These are phyloP conservation scores for Phytopythium helicoides DNA, from an alignment of 352 stramenopile genomes.

Conservation along the genomic window DNA sequence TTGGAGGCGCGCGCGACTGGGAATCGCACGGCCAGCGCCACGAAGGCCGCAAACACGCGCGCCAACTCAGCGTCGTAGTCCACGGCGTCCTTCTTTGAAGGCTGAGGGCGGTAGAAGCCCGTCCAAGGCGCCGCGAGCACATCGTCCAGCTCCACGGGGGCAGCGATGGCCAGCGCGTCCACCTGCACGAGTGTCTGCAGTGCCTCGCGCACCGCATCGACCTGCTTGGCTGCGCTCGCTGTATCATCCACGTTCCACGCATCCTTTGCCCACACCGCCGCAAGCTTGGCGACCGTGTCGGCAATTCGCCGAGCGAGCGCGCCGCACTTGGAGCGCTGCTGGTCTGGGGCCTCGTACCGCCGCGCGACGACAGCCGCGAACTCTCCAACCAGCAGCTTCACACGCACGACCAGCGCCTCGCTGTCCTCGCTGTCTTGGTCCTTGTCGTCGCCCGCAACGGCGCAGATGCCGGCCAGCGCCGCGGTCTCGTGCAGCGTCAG, in stretches of 20 bases:
- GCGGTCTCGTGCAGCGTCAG: conserved; percentile 23
- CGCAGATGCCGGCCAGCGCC: conserved; percentile 2
- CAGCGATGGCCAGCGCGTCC: conserved; percentile 17
- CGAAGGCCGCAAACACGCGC: conserved; percentile 41
- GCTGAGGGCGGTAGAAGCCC: conserved; percentile 46
- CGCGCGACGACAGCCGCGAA: conserved; percentile 40
- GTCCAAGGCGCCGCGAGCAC: conserved; percentile 37
- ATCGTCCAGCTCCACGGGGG: not conserved
- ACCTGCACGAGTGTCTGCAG: conserved; percentile 43
- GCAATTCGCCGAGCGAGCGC: conserved; percentile 32
- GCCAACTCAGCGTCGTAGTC: conserved; percentile 43
- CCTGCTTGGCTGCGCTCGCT: conserved; percentile 9
- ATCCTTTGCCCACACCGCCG: conserved; percentile 9
- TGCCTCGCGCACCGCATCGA: conserved; percentile 33
- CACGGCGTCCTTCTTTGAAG: conserved; percentile 23
- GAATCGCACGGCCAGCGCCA: conserved; percentile 51
- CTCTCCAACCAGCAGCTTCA: conserved; percentile 23
- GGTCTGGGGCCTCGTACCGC: conserved; percentile 26
- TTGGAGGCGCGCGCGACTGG: conserved; percentile 35
- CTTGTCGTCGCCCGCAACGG: conserved; percentile 8
- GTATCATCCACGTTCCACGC: conserved; percentile 14
- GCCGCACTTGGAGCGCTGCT: conserved; percentile 36
- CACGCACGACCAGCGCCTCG: conserved; percentile 1
- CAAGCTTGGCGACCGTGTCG: conserved; percentile 7
- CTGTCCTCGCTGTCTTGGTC: conserved; percentile 1